Conservation (phyloP, 2,329 filamentous ascomycete species). For the Fusarium haematococcum region DNA sequence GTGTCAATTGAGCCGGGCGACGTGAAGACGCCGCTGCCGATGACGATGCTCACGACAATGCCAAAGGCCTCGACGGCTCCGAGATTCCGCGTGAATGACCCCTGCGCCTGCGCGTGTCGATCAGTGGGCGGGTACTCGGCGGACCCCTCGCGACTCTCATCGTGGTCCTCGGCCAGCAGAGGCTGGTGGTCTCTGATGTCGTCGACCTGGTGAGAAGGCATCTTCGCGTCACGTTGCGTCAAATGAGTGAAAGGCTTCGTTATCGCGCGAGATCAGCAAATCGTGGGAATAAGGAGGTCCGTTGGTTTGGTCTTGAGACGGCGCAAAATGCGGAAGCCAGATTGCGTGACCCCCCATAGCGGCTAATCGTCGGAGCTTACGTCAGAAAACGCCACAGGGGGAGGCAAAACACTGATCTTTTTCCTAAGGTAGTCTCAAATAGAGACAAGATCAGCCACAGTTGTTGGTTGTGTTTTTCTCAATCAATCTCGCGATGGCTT, state of each 20-base stretch:
- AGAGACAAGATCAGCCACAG: neutral
- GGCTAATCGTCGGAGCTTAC: slow-evolving; percentile 38
- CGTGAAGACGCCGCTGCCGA: slow-evolving; percentile 74
- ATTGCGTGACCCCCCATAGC: neutral
- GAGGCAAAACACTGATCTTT: neutral
- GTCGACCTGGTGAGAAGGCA: slow-evolving; percentile 22
- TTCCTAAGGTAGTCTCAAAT: neutral
- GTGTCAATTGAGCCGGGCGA: slow-evolving; percentile 72
- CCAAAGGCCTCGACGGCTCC: slow-evolving; percentile 65
- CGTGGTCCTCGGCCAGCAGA: slow-evolving; percentile 25
- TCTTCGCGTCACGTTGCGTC: neutral
- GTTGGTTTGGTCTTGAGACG: neutral
- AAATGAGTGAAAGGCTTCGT: neutral
- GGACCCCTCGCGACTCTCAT: slow-evolving; percentile 2
- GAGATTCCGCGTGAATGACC: slow-evolving; percentile 57
- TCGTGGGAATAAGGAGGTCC: neutral
- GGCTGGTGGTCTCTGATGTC: slow-evolving; percentile 26
- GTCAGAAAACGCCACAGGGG: neutral
- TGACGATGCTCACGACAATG: slow-evolving; percentile 72
- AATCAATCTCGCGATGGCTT: neutral
- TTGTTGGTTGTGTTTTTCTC: neutral
- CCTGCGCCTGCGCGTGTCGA: slow-evolving; percentile 11
- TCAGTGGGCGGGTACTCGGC: slow-evolving; percentile 1
- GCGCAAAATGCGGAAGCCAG: neutral
- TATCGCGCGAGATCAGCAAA: neutral